Evolutionary conservation across 441 rosid genomes (phyloP).

Genomic region (Aquilaria agallochum): DNA sequence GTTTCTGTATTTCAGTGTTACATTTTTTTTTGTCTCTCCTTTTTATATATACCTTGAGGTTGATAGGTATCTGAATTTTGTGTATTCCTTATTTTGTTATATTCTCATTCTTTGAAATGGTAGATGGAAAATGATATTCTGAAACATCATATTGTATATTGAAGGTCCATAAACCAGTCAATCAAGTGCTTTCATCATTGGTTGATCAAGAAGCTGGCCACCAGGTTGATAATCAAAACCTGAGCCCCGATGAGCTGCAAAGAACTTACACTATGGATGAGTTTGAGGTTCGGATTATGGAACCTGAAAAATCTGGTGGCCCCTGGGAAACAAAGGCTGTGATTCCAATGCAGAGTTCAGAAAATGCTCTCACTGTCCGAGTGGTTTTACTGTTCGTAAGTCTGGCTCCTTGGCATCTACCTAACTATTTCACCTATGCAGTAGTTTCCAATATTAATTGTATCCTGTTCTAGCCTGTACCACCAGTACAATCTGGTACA

Average conservation of each 20-base stretch:
- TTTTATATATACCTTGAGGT: background rate
- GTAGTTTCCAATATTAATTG: no score
- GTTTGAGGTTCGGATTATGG: slow-evolving; percentile 90
- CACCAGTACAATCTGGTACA: no score
- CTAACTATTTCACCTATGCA: background rate
- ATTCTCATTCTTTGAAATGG: background rate
- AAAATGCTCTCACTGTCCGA: slow-evolving; percentile 93
- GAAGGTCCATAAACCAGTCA: slow-evolving; percentile 83
- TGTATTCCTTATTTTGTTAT: background rate
- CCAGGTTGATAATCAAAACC: slow-evolving; percentile 82
- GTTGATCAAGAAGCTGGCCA: slow-evolving; percentile 97
- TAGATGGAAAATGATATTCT: slow-evolving; percentile 5
- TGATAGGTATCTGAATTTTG: no score
- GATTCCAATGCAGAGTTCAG: slow-evolving; percentile 95
- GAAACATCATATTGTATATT: slow-evolving; percentile 19
- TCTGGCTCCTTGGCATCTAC: slow-evolving; percentile 20
- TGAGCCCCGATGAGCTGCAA: slow-evolving; percentile 77
- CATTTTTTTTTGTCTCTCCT: background rate
- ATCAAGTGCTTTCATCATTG: slow-evolving; percentile 90
- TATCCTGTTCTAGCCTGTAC: no score
- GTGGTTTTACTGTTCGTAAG: slow-evolving; percentile 90
- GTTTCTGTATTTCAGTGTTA: no score
- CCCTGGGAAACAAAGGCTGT: slow-evolving; percentile 96
- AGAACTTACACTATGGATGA: slow-evolving; percentile 83
- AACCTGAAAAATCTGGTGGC: slow-evolving; percentile 86